A percentile compares a stretch with the other conserved stretches of the same genome.
These are phyloP conservation scores for Paramecium caudatum DNA, from an alignment of 73 alveolate species.

Conservation along the genomic window DNA sequence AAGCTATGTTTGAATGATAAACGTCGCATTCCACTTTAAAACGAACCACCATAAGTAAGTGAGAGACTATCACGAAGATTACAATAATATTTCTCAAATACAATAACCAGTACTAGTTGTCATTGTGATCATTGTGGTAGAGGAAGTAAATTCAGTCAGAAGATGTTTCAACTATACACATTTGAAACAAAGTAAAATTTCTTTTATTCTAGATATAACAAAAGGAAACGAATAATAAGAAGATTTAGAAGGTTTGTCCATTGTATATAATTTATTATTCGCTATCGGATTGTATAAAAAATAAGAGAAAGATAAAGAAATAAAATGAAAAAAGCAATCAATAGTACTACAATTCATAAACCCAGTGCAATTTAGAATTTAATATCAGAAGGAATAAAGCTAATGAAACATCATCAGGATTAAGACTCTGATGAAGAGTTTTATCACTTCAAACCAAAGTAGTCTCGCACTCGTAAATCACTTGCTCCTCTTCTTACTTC, in stretches of 20 bases:
- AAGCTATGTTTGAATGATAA: too few relatives aligned
- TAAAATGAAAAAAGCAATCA: slow-evolving; percentile 48
- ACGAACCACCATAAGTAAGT: slow-evolving; percentile 36
- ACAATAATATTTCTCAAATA: background rate
- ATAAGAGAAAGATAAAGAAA: slow-evolving; percentile 43
- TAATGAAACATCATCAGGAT: background rate
- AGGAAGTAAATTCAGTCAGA: background rate
- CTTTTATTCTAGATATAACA: background rate
- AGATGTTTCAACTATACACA: slow-evolving; percentile 20
- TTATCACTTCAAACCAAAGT: slow-evolving; percentile 49
- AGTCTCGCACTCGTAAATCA: background rate
- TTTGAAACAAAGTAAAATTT: slow-evolving; percentile 39
- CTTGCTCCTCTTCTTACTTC: background rate
- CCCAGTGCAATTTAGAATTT: background rate
- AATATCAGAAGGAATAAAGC: slow-evolving; percentile 6
- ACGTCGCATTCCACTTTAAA: background rate
- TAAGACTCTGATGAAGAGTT: slow-evolving; percentile 47
- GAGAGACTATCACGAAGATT: slow-evolving; percentile 32
- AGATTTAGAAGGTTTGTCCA: slow-evolving; percentile 17
- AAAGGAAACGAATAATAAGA: background rate
- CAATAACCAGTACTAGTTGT: background rate
- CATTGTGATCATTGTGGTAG: slow-evolving; percentile 39
- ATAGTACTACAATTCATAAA: background rate
- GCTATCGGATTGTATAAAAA: slow-evolving; percentile 26
- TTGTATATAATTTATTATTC: slow-evolving; percentile 16